Conservation (phyloP, 1,284 basidiomycete genomes). For the Apiotrichum siamense region DNA sequence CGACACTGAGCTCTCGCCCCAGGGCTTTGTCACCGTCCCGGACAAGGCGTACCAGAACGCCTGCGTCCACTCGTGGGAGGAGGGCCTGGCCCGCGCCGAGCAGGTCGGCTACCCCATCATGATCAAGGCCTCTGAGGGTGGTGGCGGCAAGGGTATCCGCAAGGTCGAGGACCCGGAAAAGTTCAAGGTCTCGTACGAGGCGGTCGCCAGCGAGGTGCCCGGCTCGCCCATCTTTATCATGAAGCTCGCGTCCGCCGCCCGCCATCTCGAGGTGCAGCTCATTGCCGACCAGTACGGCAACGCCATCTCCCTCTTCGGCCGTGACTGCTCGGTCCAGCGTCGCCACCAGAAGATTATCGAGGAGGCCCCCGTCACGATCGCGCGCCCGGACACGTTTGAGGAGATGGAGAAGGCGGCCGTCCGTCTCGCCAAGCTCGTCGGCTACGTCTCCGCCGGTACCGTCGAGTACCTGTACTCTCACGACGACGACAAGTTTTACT, state of each 20-base stretch:
- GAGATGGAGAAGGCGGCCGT: slow-evolving; percentile 99
- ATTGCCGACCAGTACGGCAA: slow-evolving; percentile 99
- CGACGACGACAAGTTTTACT: slow-evolving; percentile 87
- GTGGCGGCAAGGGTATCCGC: slow-evolving; percentile 97
- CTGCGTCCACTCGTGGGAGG: slow-evolving; percentile 83
- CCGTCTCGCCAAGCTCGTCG: slow-evolving; percentile 92
- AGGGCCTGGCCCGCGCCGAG: slow-evolving; percentile 77
- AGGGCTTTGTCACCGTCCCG: slow-evolving; percentile 89
- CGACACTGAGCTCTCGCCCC: slow-evolving; percentile 76
- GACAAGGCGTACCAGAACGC: slow-evolving; percentile 86
- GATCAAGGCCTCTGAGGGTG: slow-evolving; percentile 99
- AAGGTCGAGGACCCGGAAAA: slow-evolving; percentile 78
- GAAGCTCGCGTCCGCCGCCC: slow-evolving; percentile 96
- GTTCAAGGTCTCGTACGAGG: slow-evolving; percentile 90
- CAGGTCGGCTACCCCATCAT: slow-evolving; percentile 95
- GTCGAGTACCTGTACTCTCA: slow-evolving; percentile 99
- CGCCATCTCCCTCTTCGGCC: slow-evolving; percentile 97
- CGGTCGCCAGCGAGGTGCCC: slow-evolving; percentile 93
- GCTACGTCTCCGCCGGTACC: slow-evolving; percentile 97
- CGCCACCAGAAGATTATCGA: slow-evolving; percentile 99
- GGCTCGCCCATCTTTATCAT: slow-evolving; percentile 99
- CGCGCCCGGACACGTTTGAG: slow-evolving; percentile 81
- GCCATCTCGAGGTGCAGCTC: slow-evolving; percentile 96
- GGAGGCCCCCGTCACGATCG: slow-evolving; percentile 98
- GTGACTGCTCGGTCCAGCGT: slow-evolving; percentile 98